These are phyloP conservation scores for Eutrema heterophyllum DNA, from an alignment of 345 rosid genomes.

Conservation along the genomic window DNA sequence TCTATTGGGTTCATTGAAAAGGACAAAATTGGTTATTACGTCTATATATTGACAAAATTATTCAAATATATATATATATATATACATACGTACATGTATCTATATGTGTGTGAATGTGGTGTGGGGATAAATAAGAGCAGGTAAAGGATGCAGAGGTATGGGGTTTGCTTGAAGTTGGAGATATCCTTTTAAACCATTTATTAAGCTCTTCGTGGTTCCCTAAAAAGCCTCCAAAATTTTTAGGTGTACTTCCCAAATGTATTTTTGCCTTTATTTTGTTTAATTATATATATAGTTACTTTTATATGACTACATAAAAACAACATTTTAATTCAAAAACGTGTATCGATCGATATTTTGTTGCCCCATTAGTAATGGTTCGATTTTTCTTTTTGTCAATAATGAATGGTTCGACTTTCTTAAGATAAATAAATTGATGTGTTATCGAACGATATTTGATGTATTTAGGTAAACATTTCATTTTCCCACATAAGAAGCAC, in stretches of 20 bases:
- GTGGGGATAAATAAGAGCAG: slow-evolving; percentile 29
- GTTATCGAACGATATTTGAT: not conserved
- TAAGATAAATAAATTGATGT: not conserved
- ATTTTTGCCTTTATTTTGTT: not conserved
- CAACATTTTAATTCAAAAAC: not conserved
- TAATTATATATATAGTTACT: not conserved
- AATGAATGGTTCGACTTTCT: not conserved
- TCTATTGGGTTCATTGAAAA: slow-evolving; percentile 18
- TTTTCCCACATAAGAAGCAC: not conserved
- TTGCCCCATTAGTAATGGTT: not conserved
- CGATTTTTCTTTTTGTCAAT: not conserved
- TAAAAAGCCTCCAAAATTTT: slow-evolving; percentile 7
- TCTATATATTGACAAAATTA: slow-evolving; percentile 16
- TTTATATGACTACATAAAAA: slow-evolving; percentile 1
- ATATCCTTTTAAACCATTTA: slow-evolving; percentile 18
- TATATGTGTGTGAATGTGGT: not conserved
- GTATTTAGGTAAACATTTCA: not conserved
- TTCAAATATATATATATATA: slow-evolving; percentile 1
- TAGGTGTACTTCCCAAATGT: slow-evolving; percentile 20
- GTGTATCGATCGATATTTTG: not conserved
- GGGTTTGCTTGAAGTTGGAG: slow-evolving; percentile 34
- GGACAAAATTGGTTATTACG: slow-evolving; percentile 27
- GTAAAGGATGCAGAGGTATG: slow-evolving; percentile 37
- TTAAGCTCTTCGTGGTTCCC: slow-evolving; percentile 14
- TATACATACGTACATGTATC: not conserved